These are phyloP conservation scores for Polyporus arcularius DNA, from an alignment of 768 basidiomycete genomes.

Conservation along the genomic window DNA sequence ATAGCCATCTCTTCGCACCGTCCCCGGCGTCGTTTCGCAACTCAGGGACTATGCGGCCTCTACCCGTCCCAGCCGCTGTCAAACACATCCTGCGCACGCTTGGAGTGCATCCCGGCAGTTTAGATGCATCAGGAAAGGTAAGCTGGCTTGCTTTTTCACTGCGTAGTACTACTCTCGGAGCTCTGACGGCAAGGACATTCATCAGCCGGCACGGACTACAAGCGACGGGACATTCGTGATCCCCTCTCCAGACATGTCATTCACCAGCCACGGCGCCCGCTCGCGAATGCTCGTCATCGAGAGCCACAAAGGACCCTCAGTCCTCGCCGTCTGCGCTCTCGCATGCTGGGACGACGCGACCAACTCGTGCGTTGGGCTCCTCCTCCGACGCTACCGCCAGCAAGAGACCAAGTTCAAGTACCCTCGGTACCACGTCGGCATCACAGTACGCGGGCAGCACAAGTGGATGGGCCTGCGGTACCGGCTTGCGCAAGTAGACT, in stretches of 20 bases:
- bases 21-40: slow-evolving; percentile 11
- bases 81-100: slow-evolving; percentile 3
- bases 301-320: not conserved
- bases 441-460: slow-evolving; percentile 6
- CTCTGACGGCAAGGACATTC: not conserved
- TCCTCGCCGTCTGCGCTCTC: slow-evolving; percentile 12
- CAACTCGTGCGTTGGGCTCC: slow-evolving; percentile 12
- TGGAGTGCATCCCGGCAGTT: not conserved
- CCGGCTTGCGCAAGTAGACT: slow-evolving; percentile 13
- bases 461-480: slow-evolving; percentile 9
- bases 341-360: slow-evolving; percentile 11
- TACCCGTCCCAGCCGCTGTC: slow-evolving; percentile 2
- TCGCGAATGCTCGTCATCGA: slow-evolving; percentile 10
- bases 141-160: too few species aligned
- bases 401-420: not conserved
- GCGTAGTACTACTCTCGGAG: too few species aligned
- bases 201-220: not conserved
- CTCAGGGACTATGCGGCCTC: slow-evolving; percentile 4
- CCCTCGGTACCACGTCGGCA: slow-evolving; percentile 15
- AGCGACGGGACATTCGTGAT: not conserved
- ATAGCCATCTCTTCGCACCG: slow-evolving; percentile 16
- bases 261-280: slow-evolving; percentile 13
- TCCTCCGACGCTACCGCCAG: slow-evolving; percentile 10
- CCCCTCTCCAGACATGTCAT: slow-evolving; percentile 10
- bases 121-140: not conserved